Base-by-base conservation (phyloP, 1,284 basidiomycete species). In the Leccinum fallax region DNA sequence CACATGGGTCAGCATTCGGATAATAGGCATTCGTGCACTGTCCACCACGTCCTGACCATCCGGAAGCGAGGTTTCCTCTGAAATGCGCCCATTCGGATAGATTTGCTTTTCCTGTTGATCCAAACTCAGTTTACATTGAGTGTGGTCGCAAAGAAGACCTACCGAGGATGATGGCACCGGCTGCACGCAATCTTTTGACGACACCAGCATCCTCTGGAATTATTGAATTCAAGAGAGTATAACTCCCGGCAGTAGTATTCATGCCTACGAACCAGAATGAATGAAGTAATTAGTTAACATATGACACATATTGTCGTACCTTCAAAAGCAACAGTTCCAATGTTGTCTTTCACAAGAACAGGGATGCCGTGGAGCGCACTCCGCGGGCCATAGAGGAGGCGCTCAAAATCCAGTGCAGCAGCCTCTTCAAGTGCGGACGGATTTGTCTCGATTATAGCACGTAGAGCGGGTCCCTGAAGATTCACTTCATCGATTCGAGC, bases 401-500 rank as follows among this genome's bases (percentile, higher is more conserved):
- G 78, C 67, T 90, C 88, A 1, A 66, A 64, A 63, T 90, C 89
- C 8, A 89, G 74, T 4, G 71, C 74, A 0, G 78, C 80, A 10
- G 86, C 86, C 69, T 86, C 78, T n/a, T 65, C 65, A 10, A 89
- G 70, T 2, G 87, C 88, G 15, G 78, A 81, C 0, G 87, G 87
- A 64, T 87, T 90, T 1, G 76, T 78, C 68, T 90, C 87, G 38
- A 90, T 77, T 1, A 92, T 80, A 0, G 88, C 88, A 5, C 85
- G 81, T 21, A 92, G 75, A 2, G 71, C 71, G 2, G 88, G 83
- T 0, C 87, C 87, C 61, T 85, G 71, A n/a, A 84, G 67, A 68
- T 90, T 90, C 53, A 90, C 88, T 74, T 91, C 88, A 10, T 86
- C 82, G 57, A 90, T 90, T 2, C 89, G 81, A 4, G 85, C 82